Percentiles rank a stretch among this genome's conserved stretches.
These are phyloP conservation scores for Geosmithia flava DNA, from an alignment of 2,329 filamentous ascomycete genomes.

Conservation along the genomic window DNA sequence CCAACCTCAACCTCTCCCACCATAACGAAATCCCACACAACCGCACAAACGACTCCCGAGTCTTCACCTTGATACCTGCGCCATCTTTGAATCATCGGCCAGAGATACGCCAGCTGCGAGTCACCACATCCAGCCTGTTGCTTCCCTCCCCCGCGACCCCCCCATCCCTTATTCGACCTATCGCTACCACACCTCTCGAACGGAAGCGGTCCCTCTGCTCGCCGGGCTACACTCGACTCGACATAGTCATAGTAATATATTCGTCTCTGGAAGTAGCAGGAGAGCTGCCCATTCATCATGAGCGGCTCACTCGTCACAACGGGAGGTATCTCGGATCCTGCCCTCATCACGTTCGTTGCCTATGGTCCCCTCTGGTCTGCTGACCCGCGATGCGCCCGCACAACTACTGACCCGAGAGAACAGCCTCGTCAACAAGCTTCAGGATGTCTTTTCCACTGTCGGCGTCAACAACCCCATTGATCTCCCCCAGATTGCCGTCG, in stretches of 20 bases:
- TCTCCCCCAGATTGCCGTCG: constrained; percentile 93
- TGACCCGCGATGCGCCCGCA: neutral
- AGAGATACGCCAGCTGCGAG: neutral
- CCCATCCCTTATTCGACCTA: neutral
- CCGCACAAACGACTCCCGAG: neutral
- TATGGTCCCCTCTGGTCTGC: constrained; percentile 5
- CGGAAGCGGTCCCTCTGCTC: neutral
- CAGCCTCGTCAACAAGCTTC: constrained; percentile 92
- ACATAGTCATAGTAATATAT: neutral
- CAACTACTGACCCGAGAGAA: constrained; percentile 9
- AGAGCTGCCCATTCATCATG: constrained; percentile 10
- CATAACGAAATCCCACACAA: neutral
- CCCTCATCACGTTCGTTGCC: constrained; percentile 46
- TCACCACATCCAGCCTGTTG: neutral
- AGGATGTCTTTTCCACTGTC: constrained; percentile 98
- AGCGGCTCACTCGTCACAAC: constrained; percentile 24
- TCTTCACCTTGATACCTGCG: neutral
- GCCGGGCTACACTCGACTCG: neutral
- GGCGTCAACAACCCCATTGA: constrained; percentile 99
- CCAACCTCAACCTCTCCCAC: neutral
- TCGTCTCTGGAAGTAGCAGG: neutral
- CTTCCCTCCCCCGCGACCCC: neutral
- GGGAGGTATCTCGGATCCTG: constrained; percentile 54
- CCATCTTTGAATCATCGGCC: neutral
- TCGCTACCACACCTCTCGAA: neutral